These are phyloP conservation scores for Aegilops speltoides DNA, from an alignment of 176 grass and related monocot species.

Conservation along the genomic window DNA sequence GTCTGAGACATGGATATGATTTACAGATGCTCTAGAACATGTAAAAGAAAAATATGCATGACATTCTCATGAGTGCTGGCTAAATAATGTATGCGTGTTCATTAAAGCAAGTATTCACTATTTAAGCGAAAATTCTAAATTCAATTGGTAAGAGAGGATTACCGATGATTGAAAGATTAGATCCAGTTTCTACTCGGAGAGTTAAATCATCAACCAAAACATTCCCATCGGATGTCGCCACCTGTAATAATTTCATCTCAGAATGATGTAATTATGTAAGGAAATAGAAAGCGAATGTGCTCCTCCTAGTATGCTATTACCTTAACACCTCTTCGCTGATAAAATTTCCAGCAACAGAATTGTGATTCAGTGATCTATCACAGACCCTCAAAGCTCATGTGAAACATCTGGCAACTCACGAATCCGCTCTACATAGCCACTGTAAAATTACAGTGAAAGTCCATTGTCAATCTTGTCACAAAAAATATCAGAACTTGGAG, in stretches of 20 bases:
- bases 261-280: constrained; percentile 27
- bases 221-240: constrained; percentile 88
- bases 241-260: constrained; percentile 53
- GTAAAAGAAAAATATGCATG: not conserved
- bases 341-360: constrained; percentile 68
- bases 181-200: constrained; percentile 86
- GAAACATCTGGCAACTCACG: constrained; percentile 81
- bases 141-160: constrained; percentile 30
- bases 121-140: not conserved
- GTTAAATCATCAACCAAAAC: constrained; percentile 85
- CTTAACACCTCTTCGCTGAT: constrained; percentile 86
- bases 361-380: constrained; percentile 57
- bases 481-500: constrained; percentile 7
- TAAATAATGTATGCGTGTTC: not conserved
- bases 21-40: constrained; percentile 3
- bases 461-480: not conserved
- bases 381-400: constrained; percentile 56
- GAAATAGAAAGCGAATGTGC: constrained; percentile 1
- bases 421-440: constrained; percentile 96
- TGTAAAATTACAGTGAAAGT: constrained; percentile 52
- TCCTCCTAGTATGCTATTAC: constrained; percentile 41
- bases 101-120: constrained; percentile 11
- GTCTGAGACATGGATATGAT: constrained; percentile 13
- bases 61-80: not conserved
- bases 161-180: constrained; percentile 98